phyloP scores from a whole-genome alignment of 805 yeast genomes.

The Candida hispaniensis region DNA sequence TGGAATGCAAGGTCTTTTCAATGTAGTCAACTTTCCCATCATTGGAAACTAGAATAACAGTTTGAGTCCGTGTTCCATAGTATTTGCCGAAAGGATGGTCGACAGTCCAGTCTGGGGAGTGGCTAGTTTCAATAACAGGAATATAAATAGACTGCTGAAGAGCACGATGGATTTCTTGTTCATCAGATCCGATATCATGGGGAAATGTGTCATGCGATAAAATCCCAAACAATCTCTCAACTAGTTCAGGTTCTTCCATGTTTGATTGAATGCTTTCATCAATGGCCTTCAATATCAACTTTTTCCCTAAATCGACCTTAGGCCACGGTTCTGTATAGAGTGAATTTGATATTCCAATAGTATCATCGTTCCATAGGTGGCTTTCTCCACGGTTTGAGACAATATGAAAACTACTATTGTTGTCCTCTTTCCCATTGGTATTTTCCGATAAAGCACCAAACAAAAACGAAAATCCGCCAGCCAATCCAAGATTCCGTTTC shows the following conservation, averaged over 20 bases:
- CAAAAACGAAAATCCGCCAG: conserved; percentile 56
- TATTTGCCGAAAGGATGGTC: conserved; percentile 37
- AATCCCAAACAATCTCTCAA: conserved; percentile 43
- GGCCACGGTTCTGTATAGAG: conserved; percentile 62
- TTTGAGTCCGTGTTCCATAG: conserved; percentile 86
- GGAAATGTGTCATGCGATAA: conserved; percentile 39
- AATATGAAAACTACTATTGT: conserved; percentile 39
- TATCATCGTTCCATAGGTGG: conserved; percentile 22
- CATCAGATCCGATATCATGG: conserved; percentile 11
- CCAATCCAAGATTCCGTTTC: conserved; percentile 25
- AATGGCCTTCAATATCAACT: conserved; percentile 36
- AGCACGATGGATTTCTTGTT: conserved; percentile 19
- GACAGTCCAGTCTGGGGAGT: conserved; percentile 16
- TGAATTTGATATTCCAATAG: conserved; percentile 61
- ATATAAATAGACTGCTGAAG: conserved; percentile 55
- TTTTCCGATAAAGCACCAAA: conserved; percentile 44
- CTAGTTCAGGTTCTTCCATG: conserved; percentile 29
- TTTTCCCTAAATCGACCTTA: conserved; percentile 54
- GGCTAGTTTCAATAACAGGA: conserved; percentile 40
- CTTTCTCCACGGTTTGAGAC: conserved; percentile 33
- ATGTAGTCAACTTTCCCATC: conserved; percentile 44
- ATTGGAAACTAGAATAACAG: conserved; percentile 52
- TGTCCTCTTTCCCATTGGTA: conserved; percentile 21
- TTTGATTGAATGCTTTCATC: conserved; percentile 21
- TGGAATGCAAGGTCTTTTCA: conserved; percentile 43